Conservation (phyloP, 345 rosid genomes). For the Corchorus capsularis region DNA sequence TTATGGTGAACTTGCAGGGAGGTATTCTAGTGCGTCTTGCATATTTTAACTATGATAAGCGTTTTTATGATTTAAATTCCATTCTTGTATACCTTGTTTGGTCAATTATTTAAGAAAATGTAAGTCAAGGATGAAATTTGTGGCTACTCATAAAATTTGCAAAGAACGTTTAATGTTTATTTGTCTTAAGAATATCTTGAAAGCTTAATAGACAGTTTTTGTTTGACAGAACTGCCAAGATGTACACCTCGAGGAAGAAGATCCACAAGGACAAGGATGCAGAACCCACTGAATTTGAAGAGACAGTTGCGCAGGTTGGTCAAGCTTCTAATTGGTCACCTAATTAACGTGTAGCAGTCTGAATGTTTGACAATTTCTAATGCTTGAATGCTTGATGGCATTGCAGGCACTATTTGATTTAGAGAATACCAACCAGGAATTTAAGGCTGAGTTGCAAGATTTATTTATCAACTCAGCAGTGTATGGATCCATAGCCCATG, state of each 20-base stretch:
- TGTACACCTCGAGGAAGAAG: conserved; percentile 77
- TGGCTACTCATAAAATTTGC: not conserved
- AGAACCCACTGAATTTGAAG: conserved; percentile 82
- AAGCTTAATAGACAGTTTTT: not conserved
- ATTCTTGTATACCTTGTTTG: no score
- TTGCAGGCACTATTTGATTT: conserved; percentile 78
- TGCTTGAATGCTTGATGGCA: conserved; percentile 13
- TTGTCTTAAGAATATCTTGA: no score
- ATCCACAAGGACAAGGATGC: conserved; percentile 86
- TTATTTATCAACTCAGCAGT: conserved; percentile 71
- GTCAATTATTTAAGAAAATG: no score
- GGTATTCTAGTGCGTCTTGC: no score
- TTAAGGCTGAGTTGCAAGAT: conserved; percentile 82
- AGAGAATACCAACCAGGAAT: conserved; percentile 79
- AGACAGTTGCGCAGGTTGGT: conserved; percentile 78
- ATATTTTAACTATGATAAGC: no score
- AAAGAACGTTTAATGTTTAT: not conserved
- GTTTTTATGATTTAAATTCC: no score
- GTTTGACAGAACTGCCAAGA: conserved; percentile 49
- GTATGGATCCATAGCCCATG: no score
- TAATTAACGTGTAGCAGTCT: not conserved
- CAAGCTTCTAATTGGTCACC: not conserved
- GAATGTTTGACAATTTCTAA: not conserved
- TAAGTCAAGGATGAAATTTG: not conserved
- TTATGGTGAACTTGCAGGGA: not conserved